Evolutionary conservation across 2,329 filamentous ascomycete species (phyloP).

Genomic region (Neurospora crassa): DNA sequence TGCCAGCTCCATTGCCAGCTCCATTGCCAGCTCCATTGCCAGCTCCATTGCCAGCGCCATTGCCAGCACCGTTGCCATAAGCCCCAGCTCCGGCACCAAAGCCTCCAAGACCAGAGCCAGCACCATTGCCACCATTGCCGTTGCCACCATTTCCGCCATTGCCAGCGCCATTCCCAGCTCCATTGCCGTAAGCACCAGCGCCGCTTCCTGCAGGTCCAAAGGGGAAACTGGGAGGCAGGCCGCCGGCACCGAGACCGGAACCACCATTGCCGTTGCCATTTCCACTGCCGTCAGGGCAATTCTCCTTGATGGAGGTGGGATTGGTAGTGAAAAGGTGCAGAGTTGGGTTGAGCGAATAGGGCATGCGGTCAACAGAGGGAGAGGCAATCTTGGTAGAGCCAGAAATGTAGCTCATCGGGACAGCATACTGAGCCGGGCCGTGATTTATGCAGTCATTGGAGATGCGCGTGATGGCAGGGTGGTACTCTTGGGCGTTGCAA

Average conservation of each 20-base stretch:
- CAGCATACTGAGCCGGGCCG: background rate
- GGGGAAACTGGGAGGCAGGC: background rate
- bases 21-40: background rate
- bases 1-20: background rate
- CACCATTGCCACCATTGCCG: background rate
- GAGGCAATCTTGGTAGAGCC: background rate
- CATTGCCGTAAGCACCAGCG: background rate
- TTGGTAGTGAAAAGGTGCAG: background rate
- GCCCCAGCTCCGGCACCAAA: background rate
- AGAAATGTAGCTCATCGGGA: background rate
- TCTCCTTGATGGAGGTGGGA: background rate
- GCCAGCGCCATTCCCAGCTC: background rate
- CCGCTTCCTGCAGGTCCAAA: background rate
- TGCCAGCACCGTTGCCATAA: slow-evolving; percentile 4
- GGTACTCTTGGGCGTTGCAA: slow-evolving; percentile 5
- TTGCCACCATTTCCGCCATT: background rate
- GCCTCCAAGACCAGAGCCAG: background rate
- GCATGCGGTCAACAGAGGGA: background rate
- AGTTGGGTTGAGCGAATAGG: background rate
- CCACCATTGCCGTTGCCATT: background rate
- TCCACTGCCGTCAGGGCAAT: background rate
- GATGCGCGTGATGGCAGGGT: slow-evolving; percentile 1
- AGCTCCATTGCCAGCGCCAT: slow-evolving; percentile 3
- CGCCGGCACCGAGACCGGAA: background rate
- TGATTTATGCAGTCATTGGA: background rate